Evolutionary conservation across 164 flowering plant species (phyloP), one percentile per base, ranked within the genome.

Genomic region (Aristolochia fimbriata): DNA sequence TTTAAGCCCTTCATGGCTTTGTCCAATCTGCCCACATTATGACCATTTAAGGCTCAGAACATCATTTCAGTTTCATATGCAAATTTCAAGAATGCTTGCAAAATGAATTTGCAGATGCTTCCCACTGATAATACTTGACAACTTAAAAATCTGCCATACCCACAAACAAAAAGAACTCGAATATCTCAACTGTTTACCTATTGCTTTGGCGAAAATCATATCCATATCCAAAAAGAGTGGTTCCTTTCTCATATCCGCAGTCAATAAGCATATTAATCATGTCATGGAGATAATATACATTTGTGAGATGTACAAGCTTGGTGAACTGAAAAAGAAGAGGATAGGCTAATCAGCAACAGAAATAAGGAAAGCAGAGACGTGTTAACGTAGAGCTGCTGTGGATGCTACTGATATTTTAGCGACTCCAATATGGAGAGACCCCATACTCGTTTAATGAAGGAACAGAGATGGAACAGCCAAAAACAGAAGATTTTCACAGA

Each of bases 131-230:
- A 37, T 37, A 0, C 43, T 37, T 37, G 43, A 37, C 4, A 37
- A 37, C 11, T 27, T 37, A 37, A 37, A 5, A 1, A 37, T 7
- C 43, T 6, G 43, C 43, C 4, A 3, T 37, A 37, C 43, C 43
- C 43, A 37, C 7, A 37, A 37, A 37, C 9, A 37, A 37, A 37
- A 37, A 37, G 1, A 37, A 37, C 9, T 37, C 43, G 11, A 37
- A 10, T 37, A 10, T 37, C 43, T 37, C 8, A 37, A 37, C 4
- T 1, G 43, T 37, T 37, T 79, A 87, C 98, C 98, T 85, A 58
- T 81, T 89, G 80, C 98, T 89, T 77, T 92, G 98, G 55, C 98
- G 78, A 68, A 87, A 87, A 68, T 89, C 98, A 76, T 85, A 92
- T 60, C 93, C 96, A 77, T 69, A 87, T 62, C 98, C 98, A 67